phyloP scores from a whole-genome alignment of 306 rosid species.

The Oxytropis ochrocephala region DNA sequence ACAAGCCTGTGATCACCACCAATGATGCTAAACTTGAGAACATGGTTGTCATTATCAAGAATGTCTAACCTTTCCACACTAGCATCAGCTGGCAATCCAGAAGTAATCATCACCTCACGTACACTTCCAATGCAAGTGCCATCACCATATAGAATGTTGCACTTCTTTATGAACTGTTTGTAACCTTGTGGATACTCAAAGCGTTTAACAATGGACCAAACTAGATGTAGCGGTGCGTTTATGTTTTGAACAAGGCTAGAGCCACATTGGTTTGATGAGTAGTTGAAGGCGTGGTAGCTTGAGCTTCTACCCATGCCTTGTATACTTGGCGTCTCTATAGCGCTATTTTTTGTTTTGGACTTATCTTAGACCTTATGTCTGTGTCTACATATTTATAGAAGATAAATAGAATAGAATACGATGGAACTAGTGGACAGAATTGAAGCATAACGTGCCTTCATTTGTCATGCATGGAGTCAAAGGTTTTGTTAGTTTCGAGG shows the following conservation, averaged over 20 bases:
- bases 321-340: not conserved
- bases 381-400: too few species aligned
- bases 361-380: too few species aligned
- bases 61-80: too few species aligned
- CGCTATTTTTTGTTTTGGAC: too few species aligned
- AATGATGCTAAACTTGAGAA: too few species aligned
- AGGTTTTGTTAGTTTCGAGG: too few species aligned
- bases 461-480: too few species aligned
- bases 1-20: too few species aligned
- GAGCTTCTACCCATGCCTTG: conserved; percentile 17
- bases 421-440: too few species aligned
- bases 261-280: conserved; percentile 48
- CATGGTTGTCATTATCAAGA: too few species aligned
- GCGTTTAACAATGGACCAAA: conserved; percentile 55
- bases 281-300: conserved; percentile 30
- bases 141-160: conserved; percentile 24
- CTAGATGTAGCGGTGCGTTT: conserved; percentile 45
- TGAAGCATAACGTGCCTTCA: too few species aligned
- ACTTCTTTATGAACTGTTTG: conserved; percentile 44
- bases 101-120: conserved; percentile 36
- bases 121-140: conserved; percentile 46
- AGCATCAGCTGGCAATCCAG: conserved; percentile 49
- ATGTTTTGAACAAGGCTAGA: conserved; percentile 39
- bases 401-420: too few species aligned
- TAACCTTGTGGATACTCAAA: conserved; percentile 53